Base-by-base conservation (phyloP, 192 early-diverging fungal genomes). In the Coemansia sp. region DNA sequence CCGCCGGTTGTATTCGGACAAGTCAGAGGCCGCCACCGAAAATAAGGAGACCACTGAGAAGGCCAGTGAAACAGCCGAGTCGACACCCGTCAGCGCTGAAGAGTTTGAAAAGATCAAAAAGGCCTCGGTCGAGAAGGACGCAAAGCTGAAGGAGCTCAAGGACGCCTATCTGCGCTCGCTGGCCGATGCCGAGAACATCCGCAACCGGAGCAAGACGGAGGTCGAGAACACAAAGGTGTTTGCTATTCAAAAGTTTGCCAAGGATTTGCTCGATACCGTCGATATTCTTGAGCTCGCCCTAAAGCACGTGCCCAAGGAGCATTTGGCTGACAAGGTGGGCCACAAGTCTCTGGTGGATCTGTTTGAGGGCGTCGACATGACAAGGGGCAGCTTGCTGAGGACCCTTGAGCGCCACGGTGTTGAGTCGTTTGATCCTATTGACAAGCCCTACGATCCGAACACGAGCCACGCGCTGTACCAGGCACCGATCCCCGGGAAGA, bases 161-260 rank as follows among this genome's bases (percentile, higher is more conserved):
- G 94, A 98, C 75, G 83, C 86, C 23, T 95, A 98, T 76, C 83
- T 94, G 66, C 90, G 95, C 61, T 88, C 91, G 50, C 86, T 99
- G 28, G 98, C 98, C 18, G 98, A 99, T 50, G 87, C 90, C 72
- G 98, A 99, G 82, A 99, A 99, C 85, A 75, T 98, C 26, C 92
- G 96, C 35, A 87, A 87, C 61, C 89, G 96, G 37, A 90, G 92
- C 37, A 89, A 90, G 69, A 88, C 86, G 64, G 98, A 99, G 74
- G 83, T 95, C 12, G 88, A 90, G 21, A 85, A 87, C 35, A 87
- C 89, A 53, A 87, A 91, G 45, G 79, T 88, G 9, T 99, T 89
- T 83, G 93, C 98, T 1, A 94, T 99, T 69, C 93, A 93, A 82
- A 96, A 96, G 85, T 99, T 99, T 73, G 96, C 95, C 70, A 97